Evolutionary conservation across 164 flowering plant species (phyloP).

Genomic region (Aristolochia contorta): DNA sequence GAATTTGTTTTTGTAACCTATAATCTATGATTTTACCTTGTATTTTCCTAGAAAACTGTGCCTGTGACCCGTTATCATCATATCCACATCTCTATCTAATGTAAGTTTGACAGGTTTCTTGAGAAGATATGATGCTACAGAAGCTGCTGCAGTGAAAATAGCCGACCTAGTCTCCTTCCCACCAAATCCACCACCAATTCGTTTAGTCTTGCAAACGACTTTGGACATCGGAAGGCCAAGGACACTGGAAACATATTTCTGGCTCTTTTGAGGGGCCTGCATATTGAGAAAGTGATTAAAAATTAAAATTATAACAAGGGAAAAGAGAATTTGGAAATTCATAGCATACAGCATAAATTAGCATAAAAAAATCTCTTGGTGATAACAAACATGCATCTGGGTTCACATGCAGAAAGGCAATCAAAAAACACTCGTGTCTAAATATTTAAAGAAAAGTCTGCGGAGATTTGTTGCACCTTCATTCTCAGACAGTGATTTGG

Average conservation of each 20-base stretch:
- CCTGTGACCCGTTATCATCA: constrained; percentile 94
- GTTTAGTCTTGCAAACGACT: constrained; percentile 90
- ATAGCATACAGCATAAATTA: no score
- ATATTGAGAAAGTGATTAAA: constrained; percentile 1
- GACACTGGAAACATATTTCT: constrained; percentile 76
- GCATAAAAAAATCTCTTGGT: no score
- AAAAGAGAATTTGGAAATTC: no score
- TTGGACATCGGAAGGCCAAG: constrained; percentile 96
- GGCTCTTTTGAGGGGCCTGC: constrained; percentile 93
- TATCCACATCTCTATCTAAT: constrained; percentile 84
- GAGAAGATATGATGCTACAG: constrained; percentile 79
- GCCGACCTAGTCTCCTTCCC: constrained; percentile 97
- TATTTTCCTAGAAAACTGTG: constrained; percentile 98
- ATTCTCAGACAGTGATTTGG: no score
- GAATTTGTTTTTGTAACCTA: no score
- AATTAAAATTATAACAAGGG: no score
- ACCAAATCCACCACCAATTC: constrained; percentile 99
- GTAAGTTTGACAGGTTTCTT: constrained; percentile 79
- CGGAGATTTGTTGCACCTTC: no score
- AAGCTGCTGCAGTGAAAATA: constrained; percentile 71
- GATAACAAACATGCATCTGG: no score
- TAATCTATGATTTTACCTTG: constrained; percentile 43
- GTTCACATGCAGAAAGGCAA: no score
- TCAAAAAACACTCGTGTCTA: no score
- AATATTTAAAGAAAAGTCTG: no score